Conservation (phyloP, 2,329 filamentous ascomycete species). For the Talaromyces sp. region DNA sequence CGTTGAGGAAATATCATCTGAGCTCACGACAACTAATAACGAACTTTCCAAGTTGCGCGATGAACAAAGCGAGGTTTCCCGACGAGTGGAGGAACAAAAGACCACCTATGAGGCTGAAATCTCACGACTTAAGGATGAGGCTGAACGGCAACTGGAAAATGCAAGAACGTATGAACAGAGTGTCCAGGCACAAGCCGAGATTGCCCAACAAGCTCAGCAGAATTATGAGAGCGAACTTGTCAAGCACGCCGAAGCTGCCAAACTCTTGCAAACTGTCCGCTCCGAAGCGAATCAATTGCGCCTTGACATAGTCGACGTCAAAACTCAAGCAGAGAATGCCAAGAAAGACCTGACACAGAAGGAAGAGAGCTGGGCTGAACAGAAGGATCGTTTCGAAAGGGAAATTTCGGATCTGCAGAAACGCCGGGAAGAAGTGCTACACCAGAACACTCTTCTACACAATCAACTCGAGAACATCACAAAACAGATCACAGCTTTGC, state of each 20-base stretch:
- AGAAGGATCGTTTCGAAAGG: slow-evolving; percentile 73
- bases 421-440: slow-evolving; percentile 76
- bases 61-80: slow-evolving; percentile 70
- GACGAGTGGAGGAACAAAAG: slow-evolving; percentile 78
- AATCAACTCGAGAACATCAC: slow-evolving; percentile 82
- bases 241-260: slow-evolving; percentile 94
- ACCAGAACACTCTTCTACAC: slow-evolving; percentile 88
- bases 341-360: slow-evolving; percentile 74
- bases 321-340: slow-evolving; percentile 79
- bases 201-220: slow-evolving; percentile 87
- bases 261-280: slow-evolving; percentile 73
- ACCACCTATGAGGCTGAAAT: slow-evolving; percentile 74
- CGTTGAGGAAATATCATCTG: slow-evolving; percentile 75
- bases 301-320: slow-evolving; percentile 69
- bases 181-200: slow-evolving; percentile 86
- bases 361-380: slow-evolving; percentile 83
- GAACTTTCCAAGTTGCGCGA: slow-evolving; percentile 79
- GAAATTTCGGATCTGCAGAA: slow-evolving; percentile 76
- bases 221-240: slow-evolving; percentile 93
- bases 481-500: slow-evolving; percentile 72
- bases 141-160: slow-evolving; percentile 73
- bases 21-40: slow-evolving; percentile 75
- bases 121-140: slow-evolving; percentile 75
- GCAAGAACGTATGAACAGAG: slow-evolving; percentile 86
- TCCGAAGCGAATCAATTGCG: slow-evolving; percentile 78